A percentile compares a stretch with the other conserved stretches of the same genome.
Conservation (phyloP, 306 rosid species). For the Prosopis cineraria region DNA sequence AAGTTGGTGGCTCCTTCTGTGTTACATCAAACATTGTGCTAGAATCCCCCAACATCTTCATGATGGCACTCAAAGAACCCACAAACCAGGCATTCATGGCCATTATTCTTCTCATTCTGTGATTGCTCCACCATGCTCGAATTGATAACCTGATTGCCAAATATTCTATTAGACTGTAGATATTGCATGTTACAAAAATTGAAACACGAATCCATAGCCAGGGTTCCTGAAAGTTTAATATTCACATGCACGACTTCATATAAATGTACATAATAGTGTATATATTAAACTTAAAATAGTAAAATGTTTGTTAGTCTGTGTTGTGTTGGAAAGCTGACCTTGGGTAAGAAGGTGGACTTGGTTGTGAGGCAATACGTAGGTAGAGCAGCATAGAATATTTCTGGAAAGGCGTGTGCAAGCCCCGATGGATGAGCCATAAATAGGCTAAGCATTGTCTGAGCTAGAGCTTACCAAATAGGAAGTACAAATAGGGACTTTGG, state of each 20-base stretch:
- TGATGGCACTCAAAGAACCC: slow-evolving; percentile 41
- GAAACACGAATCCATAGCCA: slow-evolving; percentile 38
- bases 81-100: slow-evolving; percentile 43
- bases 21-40: slow-evolving; percentile 61
- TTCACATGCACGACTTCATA: too few species aligned
- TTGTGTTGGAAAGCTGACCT: slow-evolving; percentile 59
- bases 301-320: too few species aligned
- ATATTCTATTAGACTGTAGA: slow-evolving; percentile 40
- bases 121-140: slow-evolving; percentile 77
- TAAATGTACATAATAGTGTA: too few species aligned
- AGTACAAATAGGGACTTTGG: slow-evolving; percentile 48
- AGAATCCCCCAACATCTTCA: slow-evolving; percentile 48
- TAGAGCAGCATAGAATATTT: slow-evolving; percentile 51
- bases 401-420: slow-evolving; percentile 42
- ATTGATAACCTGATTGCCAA: slow-evolving; percentile 43
- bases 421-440: slow-evolving; percentile 38
- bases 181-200: slow-evolving; percentile 29
- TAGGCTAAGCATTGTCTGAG: slow-evolving; percentile 57
- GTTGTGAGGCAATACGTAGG: slow-evolving; percentile 59
- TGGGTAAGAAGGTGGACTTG: slow-evolving; percentile 62
- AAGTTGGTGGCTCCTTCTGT: slow-evolving; percentile 46
- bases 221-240: slow-evolving; percentile 35
- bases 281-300: too few species aligned
- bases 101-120: slow-evolving; percentile 53
- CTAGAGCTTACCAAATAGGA: slow-evolving; percentile 54